phyloP scores from a whole-genome alignment of 768 basidiomycete species.

The Auriscalpium orientale region DNA sequence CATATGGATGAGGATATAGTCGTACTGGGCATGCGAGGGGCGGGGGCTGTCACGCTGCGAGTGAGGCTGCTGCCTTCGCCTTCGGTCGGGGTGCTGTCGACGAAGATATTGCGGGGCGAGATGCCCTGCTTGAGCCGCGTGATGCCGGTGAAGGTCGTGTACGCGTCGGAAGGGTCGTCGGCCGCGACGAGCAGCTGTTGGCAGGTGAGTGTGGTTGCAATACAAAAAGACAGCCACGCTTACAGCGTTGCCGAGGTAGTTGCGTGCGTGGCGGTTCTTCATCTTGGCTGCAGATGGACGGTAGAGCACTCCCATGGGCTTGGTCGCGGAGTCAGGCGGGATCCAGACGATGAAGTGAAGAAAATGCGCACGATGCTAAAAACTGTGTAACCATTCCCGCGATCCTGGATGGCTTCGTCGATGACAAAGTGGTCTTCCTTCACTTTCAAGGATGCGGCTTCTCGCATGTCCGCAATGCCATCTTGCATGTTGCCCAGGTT shows the following conservation, averaged over 20 bases:
- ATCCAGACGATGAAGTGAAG: too few relatives aligned
- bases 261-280: constrained; percentile 75
- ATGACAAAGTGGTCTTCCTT: constrained; percentile 85
- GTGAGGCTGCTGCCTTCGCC: constrained; percentile 3
- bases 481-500: constrained; percentile 58
- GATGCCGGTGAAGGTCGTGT: constrained; percentile 73
- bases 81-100: constrained; percentile 31
- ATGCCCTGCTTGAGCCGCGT: constrained; percentile 67
- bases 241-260: constrained; percentile 90
- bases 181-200: constrained; percentile 79
- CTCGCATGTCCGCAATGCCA: constrained; percentile 64
- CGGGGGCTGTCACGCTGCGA: constrained; percentile 6
- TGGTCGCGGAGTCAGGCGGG: background rate
- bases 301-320: constrained; percentile 88
- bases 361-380: constrained; percentile 74
- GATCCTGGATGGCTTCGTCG: constrained; percentile 79
- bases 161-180: constrained; percentile 65
- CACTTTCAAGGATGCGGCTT: constrained; percentile 63
- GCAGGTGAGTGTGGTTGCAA: background rate
- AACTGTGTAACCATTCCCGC: constrained; percentile 83
- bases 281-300: constrained; percentile 85
- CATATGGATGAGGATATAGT: background rate
- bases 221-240: constrained; percentile 18
- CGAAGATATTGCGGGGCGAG: constrained; percentile 49
- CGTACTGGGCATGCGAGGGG: constrained; percentile 3